These are phyloP conservation scores for Flaveria brownii DNA, from an alignment of 129 eudicot species.

Conservation along the genomic window DNA sequence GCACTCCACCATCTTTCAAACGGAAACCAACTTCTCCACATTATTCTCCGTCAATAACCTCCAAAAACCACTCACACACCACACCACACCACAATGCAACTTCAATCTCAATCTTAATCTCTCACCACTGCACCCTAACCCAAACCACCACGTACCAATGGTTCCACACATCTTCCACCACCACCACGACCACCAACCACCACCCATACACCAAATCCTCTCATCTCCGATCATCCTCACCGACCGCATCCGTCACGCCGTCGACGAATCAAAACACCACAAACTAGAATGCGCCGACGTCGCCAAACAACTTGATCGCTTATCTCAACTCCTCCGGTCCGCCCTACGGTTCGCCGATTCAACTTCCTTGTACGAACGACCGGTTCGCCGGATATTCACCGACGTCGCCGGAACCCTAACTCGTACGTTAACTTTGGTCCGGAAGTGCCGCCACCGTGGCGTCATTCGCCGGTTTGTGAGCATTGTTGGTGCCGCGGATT, in stretches of 20 bases:
- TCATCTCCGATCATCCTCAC: constrained; percentile 48
- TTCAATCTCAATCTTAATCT: not conserved
- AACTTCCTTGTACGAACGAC: constrained; percentile 32
- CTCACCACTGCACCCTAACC: too few relatives aligned
- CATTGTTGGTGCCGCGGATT: constrained; percentile 23
- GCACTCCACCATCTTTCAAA: too few relatives aligned
- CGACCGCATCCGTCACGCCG: constrained; percentile 51
- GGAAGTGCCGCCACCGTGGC: constrained; percentile 35
- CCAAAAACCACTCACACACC: too few relatives aligned
- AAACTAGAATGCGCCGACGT: constrained; percentile 55
- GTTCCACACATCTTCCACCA: constrained; percentile 10
- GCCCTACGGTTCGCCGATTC: constrained; percentile 23
- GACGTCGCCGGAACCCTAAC: constrained; percentile 20
- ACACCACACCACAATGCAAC: too few relatives aligned
- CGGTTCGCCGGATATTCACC: constrained; percentile 29
- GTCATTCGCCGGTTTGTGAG: constrained; percentile 27
- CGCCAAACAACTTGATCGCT: constrained; percentile 27
- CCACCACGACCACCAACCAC: constrained; percentile 7
- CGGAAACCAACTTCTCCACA: not conserved
- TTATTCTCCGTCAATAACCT: not conserved
- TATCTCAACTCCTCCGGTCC: constrained; percentile 33
- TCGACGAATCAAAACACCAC: constrained; percentile 40
- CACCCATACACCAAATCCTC: constrained; percentile 42
- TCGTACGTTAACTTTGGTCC: constrained; percentile 22
- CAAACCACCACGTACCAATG: not conserved